phyloP scores from a whole-genome alignment of 169 alveolate species.

The Plasmodium cynomolgi region DNA sequence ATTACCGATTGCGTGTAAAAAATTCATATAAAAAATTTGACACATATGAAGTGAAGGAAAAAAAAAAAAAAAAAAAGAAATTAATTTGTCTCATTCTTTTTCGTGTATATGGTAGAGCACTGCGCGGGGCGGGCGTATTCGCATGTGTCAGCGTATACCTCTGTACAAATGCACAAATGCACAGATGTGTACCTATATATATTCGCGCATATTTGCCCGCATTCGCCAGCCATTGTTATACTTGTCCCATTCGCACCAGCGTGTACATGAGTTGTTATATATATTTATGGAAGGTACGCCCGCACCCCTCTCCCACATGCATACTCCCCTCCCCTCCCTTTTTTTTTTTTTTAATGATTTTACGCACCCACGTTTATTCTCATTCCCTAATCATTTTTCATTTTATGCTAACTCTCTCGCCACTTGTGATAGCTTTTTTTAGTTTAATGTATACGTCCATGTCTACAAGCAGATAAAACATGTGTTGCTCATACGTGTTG shows the following conservation, averaged over 20 bases:
- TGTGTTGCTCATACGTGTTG: neutral
- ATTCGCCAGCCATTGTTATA: neutral
- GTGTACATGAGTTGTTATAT: neutral
- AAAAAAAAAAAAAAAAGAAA: slow-evolving; percentile 10
- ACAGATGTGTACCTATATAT: neutral
- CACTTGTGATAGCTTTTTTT: slow-evolving; percentile 25
- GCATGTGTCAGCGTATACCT: neutral
- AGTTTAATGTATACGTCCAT: slow-evolving; percentile 30
- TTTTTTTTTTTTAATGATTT: slow-evolving; percentile 21
- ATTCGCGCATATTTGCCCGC: neutral
- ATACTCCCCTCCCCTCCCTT: neutral
- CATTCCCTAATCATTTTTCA: slow-evolving; percentile 1
- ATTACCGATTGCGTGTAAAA: neutral
- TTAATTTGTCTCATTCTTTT: slow-evolving; percentile 19
- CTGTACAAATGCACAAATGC: slow-evolving; percentile 5
- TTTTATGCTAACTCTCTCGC: slow-evolving; percentile 4
- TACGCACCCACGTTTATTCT: neutral
- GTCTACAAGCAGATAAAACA: neutral
- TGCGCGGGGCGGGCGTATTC: neutral
- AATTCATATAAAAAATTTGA: neutral
- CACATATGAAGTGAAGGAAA: neutral
- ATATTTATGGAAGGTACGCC: slow-evolving; percentile 8
- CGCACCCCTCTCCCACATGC: neutral
- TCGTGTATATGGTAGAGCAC: neutral
- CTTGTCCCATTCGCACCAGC: neutral